Evolutionary conservation across 2,329 filamentous ascomycete genomes (phyloP).

Genomic region (Diaporthe ilicicola): DNA sequence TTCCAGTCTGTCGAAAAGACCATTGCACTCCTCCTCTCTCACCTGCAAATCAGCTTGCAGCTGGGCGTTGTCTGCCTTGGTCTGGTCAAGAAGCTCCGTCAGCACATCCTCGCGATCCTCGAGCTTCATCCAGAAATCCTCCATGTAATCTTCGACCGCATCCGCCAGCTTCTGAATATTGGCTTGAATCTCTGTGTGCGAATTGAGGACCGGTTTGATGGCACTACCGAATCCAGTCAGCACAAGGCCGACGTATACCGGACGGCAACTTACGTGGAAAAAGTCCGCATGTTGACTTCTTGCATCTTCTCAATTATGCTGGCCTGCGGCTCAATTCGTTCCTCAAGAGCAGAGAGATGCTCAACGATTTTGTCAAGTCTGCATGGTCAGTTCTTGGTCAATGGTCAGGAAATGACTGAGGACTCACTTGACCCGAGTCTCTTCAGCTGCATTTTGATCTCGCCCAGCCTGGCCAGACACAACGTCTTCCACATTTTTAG

Average conservation of each 20-base stretch:
- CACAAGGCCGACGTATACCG: neutral
- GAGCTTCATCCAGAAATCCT: slow-evolving; percentile 29
- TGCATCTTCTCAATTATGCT: slow-evolving; percentile 17
- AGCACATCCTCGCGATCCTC: slow-evolving; percentile 29
- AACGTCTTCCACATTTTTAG: slow-evolving; percentile 14
- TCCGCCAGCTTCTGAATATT: slow-evolving; percentile 4
- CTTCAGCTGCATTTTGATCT: slow-evolving; percentile 26
- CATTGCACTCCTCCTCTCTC: neutral
- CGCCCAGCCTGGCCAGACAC: slow-evolving; percentile 21
- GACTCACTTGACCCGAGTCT: slow-evolving; percentile 25
- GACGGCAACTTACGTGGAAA: slow-evolving; percentile 20
- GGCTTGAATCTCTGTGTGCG: slow-evolving; percentile 22
- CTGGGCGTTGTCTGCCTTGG: slow-evolving; percentile 4
- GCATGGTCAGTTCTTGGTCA: neutral
- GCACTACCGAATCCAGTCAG: slow-evolving; percentile 7
- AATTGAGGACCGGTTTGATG: slow-evolving; percentile 8
- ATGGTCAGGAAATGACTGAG: neutral
- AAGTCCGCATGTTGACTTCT: slow-evolving; percentile 18
- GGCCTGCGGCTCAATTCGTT: neutral
- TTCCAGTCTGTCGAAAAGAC: neutral
- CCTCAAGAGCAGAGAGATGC: neutral
- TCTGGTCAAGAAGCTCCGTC: slow-evolving; percentile 12
- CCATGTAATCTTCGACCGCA: slow-evolving; percentile 16
- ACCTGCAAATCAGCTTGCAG: neutral
- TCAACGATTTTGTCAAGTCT: slow-evolving; percentile 28